phyloP scores from a whole-genome alignment of 2,329 filamentous ascomycete species.

The Beauveria scarabaeidicola region DNA sequence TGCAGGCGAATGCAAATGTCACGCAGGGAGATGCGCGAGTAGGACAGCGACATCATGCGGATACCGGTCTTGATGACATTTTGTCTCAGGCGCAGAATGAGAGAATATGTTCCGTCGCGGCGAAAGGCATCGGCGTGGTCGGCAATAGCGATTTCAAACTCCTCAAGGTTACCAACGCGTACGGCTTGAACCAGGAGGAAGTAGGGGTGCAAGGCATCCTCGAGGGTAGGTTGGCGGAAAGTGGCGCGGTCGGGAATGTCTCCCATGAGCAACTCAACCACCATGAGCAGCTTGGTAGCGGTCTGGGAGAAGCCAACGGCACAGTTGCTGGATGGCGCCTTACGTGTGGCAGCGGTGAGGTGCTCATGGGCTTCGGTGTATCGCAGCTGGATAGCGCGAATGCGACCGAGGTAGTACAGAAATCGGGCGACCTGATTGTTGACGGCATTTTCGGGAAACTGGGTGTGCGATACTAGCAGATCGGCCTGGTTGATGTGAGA shows the following conservation, averaged over 20 bases:
- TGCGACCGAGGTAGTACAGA: constrained; percentile 93
- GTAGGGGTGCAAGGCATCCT: constrained; percentile 84
- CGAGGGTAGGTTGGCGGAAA: constrained; percentile 83
- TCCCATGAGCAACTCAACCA: constrained; percentile 96
- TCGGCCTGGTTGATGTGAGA: constrained; percentile 97
- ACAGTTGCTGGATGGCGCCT: constrained; percentile 81
- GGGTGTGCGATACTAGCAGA: constrained; percentile 87
- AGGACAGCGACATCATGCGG: constrained; percentile 97
- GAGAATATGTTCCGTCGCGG: constrained; percentile 87
- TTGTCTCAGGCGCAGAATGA: constrained; percentile 88
- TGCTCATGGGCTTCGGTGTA: constrained; percentile 97
- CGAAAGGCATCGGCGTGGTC: constrained; percentile 78
- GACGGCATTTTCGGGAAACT: constrained; percentile 86
- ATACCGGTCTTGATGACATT: constrained; percentile 99
- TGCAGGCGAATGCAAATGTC: constrained; percentile 96
- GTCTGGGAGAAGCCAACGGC: constrained; percentile 93
- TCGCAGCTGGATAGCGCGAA: constrained; percentile 89
- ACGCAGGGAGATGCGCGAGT: constrained; percentile 91
- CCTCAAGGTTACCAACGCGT: constrained; percentile 89
- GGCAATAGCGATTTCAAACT: constrained; percentile 81
- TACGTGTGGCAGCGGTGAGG: constrained; percentile 84
- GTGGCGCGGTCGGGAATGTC: constrained; percentile 93
- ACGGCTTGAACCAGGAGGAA: constrained; percentile 91
- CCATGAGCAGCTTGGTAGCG: constrained; percentile 89
- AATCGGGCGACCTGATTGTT: constrained; percentile 98